Base-by-base conservation (phyloP, 306 rosid genomes). In the Vachellia collinsii region DNA sequence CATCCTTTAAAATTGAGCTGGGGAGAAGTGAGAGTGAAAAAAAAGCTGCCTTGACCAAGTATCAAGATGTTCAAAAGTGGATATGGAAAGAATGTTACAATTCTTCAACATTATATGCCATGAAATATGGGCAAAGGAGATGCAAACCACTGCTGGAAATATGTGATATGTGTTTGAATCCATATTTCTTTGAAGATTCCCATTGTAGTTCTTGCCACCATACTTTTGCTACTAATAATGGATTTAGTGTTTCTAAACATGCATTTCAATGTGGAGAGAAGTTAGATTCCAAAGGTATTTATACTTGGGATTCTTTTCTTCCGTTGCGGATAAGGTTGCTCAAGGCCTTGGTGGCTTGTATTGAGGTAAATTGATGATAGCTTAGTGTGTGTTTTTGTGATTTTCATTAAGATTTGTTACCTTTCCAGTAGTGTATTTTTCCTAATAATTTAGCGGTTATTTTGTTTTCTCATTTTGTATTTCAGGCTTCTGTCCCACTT, bases 61-160 rank as follows among this genome's bases (percentile, higher is more conserved):
- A 89, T 86, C 92, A 88, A 78, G 98, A 96, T 84, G 91, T 93
- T 84, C 97, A 93, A 59, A 92, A 89, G 89, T 93, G 99, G 99
- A 78, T 87, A 85, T 92, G 92, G 96, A 90, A 90, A 77, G 98
- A 93, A 80, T 89, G 97, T 88, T 88, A 86, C 34, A 87, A 86
- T 86, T 70, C 92, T 53, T 86, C 94, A 12, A 83, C 81, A 43
- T 82, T 92, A 79, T 82, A 87, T 84, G 94, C 99, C 79, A 85
- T 73, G 81, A 92, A 93, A 81, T 87, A 77, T 77, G 97, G 91
- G 86, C 86, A 82, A 83, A 87, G 89, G 92, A 90, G 99, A 80
- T 86, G 94, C 85, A 72, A 81, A 69, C 86, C 87, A 76, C 91
- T 83, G 77, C 84, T 95, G 85, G 96, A 88, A 61, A 64, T 88